Base-by-base conservation (phyloP, 768 basidiomycete species). In the Candolleomyces aberdarensis region DNA sequence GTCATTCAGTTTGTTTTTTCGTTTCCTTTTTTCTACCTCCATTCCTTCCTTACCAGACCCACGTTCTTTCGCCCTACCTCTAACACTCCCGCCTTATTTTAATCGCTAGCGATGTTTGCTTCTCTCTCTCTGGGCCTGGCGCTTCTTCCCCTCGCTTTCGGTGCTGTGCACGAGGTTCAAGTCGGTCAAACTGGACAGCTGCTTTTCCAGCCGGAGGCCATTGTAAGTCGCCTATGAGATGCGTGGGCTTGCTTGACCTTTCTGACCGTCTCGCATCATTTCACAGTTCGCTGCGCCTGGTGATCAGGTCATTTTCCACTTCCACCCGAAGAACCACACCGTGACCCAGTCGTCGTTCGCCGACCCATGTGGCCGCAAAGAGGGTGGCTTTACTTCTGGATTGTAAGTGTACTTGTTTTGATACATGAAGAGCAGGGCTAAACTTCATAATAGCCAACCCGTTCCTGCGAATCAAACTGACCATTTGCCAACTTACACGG, bases 291-390 rank as follows among this genome's bases (percentile, higher is more conserved):
- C 69, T 59, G 85, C 83, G 19, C 67, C 74, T 59, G 85, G 85
- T 56, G 85, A 87, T 70, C 81, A 83, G 70, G 83, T 87, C 52
- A 76, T 83, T 61, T 87, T 85, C 75, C 80, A 81, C 62, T 87
- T 86, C 74, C 72, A 81, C 60, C 79, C 82, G 46, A 84, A 80
- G 67, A 85, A 85, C 71, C 81, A 83, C 69, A 80, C 80, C 9
- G 80, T 80, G 41, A 76, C 78, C n/a, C 82, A 83, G 70, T 80
- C 79, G 2, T 75, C 80, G 17, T 82, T 85, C 63, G 75, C 72
- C 56, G 70, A 73, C 63, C 86, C 86, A n/a, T 88, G 85, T 69
- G 77, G 80, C 46, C 68, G 62, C 57, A 78, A 78, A 57, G 76
- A 79, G 4, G 82, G 81, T 43, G 85, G 85, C 22, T 75, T 85